Conservation (phyloP, 225 moss, liverwort and hornwort genomes). For the Bryoerythrophyllum caledonicum region DNA sequence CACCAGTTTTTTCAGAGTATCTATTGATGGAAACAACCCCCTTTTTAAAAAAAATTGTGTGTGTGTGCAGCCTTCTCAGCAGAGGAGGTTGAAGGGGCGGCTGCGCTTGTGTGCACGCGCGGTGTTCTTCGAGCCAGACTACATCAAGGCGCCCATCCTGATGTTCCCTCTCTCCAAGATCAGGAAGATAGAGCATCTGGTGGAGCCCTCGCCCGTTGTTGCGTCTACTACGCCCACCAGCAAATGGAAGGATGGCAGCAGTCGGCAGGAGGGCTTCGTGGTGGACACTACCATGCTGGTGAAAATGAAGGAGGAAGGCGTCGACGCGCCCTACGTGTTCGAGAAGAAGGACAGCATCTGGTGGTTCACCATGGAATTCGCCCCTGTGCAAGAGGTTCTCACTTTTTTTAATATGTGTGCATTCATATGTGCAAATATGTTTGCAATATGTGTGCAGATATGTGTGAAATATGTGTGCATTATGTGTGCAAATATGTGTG, state of each 20-base stretch:
- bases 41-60: too few relatives aligned
- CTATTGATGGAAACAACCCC: too few relatives aligned
- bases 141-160: conserved; percentile 81
- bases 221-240: conserved; percentile 35
- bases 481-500: too few relatives aligned
- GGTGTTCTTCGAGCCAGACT: conserved; percentile 94
- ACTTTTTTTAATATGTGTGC: too few relatives aligned
- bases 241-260: conserved; percentile 64
- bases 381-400: conserved; percentile 76
- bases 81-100: conserved; percentile 90
- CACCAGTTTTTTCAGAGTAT: too few relatives aligned
- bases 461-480: too few relatives aligned
- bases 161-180: conserved; percentile 90
- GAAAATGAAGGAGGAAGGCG: conserved; percentile 92
- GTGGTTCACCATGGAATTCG: conserved; percentile 96
- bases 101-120: conserved; percentile 87
- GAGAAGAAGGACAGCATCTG: conserved; percentile 80
- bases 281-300: conserved; percentile 76
- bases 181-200: conserved; percentile 74
- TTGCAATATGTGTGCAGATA: too few relatives aligned
- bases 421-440: too few relatives aligned
- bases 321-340: conserved; percentile 90
- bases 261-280: conserved; percentile 79
- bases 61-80: conserved; percentile 68
- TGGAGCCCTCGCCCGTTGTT: conserved; percentile 65